Conservation (phyloP, 352 stramenopile genomes). For the Phytopythium kandeliae region DNA sequence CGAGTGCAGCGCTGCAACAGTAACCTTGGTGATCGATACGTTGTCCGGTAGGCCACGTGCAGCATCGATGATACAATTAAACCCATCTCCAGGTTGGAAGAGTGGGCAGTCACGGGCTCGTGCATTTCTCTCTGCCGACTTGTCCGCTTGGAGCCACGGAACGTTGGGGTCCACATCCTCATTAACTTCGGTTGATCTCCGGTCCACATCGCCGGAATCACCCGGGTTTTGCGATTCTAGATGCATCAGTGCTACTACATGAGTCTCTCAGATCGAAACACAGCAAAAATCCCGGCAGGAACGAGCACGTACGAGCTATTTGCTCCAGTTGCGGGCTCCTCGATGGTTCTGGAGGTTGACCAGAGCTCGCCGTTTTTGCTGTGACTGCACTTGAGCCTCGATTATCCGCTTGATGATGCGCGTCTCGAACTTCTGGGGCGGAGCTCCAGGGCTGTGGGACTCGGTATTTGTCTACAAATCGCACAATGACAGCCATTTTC, state of each 20-base stretch:
- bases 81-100: conserved; percentile 63
- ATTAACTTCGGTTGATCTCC: background rate
- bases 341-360: background rate
- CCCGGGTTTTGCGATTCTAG: background rate
- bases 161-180: background rate
- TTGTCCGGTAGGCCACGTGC: conserved; percentile 70
- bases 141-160: conserved; percentile 39
- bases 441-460: background rate
- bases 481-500: too few relatives aligned
- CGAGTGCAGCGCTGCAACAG: conserved; percentile 46
- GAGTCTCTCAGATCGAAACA: background rate
- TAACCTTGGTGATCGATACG: conserved; percentile 64
- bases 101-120: conserved; percentile 14
- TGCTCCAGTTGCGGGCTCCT: background rate
- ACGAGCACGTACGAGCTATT: background rate
- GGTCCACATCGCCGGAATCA: background rate
- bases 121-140: conserved; percentile 18
- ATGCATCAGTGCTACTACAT: background rate
- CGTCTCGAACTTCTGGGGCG: background rate
- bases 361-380: background rate
- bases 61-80: conserved; percentile 79
- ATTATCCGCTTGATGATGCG: background rate
- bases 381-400: background rate
- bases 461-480: conserved; percentile 1
- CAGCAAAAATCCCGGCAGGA: too few relatives aligned